phyloP scores from a whole-genome alignment of 2,329 filamentous ascomycete species.

The Fusarium gaditjirri region DNA sequence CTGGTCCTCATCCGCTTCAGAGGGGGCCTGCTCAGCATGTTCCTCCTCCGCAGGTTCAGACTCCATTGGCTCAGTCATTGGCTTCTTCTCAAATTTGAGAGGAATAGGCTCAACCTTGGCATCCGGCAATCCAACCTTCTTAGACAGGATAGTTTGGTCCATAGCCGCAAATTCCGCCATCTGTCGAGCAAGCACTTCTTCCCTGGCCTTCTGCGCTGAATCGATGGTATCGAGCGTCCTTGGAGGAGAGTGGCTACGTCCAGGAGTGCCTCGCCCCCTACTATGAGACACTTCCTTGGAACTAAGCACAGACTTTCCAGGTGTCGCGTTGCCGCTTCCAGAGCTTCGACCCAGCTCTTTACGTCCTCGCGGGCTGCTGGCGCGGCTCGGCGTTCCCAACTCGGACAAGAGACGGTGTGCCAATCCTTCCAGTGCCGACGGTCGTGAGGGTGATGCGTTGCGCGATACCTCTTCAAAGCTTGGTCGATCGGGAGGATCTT shows the following conservation, averaged over 20 bases:
- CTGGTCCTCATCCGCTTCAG: conserved; percentile 11
- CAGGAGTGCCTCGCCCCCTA: conserved; percentile 46
- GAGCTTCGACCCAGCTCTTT: conserved; percentile 55
- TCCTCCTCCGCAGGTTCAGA: conserved; percentile 33
- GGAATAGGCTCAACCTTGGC: conserved; percentile 58
- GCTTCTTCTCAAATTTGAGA: conserved; percentile 55
- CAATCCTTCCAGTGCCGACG: conserved; percentile 68
- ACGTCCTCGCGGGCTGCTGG: conserved; percentile 61
- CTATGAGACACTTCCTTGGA: conserved; percentile 58
- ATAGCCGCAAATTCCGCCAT: conserved; percentile 70
- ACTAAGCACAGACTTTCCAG: conserved; percentile 49
- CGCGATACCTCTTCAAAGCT: conserved; percentile 58
- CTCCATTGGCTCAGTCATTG: conserved; percentile 40
- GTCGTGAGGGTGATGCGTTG: conserved; percentile 62
- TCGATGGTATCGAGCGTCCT: conserved; percentile 46
- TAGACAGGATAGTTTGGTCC: conserved; percentile 69
- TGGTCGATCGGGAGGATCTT: conserved; percentile 54
- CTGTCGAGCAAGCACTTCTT: conserved; percentile 58
- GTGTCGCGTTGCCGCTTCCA: conserved; percentile 48
- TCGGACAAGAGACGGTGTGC: conserved; percentile 72
- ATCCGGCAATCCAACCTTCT: conserved; percentile 62
- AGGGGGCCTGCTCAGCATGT: neutral
- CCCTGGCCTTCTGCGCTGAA: conserved; percentile 47
- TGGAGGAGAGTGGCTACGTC: conserved; percentile 56
- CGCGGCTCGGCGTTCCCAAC: conserved; percentile 63